Conservation (phyloP, 2,329 filamentous ascomycete genomes). For the Drechslerella coelobrocha region DNA sequence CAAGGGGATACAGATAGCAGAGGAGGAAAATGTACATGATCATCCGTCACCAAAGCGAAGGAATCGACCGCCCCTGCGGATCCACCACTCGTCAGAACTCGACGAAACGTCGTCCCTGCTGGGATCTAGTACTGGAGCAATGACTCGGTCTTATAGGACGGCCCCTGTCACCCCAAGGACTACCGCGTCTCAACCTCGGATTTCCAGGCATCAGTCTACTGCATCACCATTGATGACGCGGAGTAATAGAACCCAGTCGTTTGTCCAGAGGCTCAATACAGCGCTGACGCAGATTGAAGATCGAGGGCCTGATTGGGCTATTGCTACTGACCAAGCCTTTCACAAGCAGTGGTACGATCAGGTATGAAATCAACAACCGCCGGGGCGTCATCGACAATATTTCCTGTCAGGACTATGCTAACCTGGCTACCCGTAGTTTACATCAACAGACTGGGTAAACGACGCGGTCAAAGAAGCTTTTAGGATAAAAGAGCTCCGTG, state of each 20-base stretch:
- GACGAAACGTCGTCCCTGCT: conserved; percentile 63
- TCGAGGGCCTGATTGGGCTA: conserved; percentile 57
- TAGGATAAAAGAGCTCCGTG: conserved; percentile 81
- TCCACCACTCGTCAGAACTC: conserved; percentile 53
- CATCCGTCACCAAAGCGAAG: neutral
- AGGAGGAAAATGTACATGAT: too few relatives aligned
- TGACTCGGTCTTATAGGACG: conserved; percentile 59
- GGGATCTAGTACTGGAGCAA: conserved; percentile 54
- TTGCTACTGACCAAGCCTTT: conserved; percentile 77
- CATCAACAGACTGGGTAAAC: conserved; percentile 78
- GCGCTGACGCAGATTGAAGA: conserved; percentile 67
- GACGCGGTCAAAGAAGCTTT: conserved; percentile 95
- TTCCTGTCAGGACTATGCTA: conserved; percentile 5
- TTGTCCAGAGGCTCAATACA: conserved; percentile 66
- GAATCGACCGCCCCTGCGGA: conserved; percentile 45
- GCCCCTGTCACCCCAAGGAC: conserved; percentile 59
- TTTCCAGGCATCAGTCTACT: conserved; percentile 56
- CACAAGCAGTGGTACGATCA: conserved; percentile 83
- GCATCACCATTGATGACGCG: conserved; percentile 56
- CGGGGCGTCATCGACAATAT: neutral
- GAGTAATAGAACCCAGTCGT: conserved; percentile 63
- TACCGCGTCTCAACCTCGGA: conserved; percentile 54
- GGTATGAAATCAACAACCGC: conserved; percentile 48
- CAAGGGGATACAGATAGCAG: conserved; percentile 25
- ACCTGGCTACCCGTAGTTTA: conserved; percentile 51